phyloP scores from a whole-genome alignment of 306 rosid genomes.

The Trifolium fragiferum region DNA sequence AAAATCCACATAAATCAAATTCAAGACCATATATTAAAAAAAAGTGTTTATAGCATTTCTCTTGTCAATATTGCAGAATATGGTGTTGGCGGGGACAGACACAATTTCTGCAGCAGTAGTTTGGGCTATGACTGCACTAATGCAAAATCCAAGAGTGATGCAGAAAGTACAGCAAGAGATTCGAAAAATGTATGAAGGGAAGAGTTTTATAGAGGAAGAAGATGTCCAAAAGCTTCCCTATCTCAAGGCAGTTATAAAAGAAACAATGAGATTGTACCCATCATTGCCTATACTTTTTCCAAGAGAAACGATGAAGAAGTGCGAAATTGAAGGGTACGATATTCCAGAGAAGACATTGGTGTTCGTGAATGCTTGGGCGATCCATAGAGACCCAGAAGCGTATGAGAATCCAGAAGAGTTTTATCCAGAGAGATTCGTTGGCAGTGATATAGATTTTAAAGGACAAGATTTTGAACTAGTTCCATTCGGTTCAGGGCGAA shows the following conservation, averaged over 20 bases:
- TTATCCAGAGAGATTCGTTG: constrained; percentile 12
- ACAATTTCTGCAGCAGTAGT: not conserved
- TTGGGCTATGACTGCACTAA: constrained; percentile 26
- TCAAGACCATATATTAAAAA: too few relatives aligned
- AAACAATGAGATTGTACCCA: constrained; percentile 11
- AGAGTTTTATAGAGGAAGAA: constrained; percentile 20
- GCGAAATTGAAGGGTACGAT: not conserved
- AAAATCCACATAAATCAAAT: too few relatives aligned
- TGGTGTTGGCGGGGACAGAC: constrained; percentile 17
- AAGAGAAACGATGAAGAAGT: constrained; percentile 26
- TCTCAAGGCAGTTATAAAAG: constrained; percentile 21
- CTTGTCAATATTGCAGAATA: constrained; percentile 1
- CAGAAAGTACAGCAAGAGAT: constrained; percentile 15
- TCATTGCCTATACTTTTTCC: not conserved
- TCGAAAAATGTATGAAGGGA: not conserved
- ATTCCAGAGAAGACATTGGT: constrained; percentile 7
- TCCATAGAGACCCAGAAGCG: constrained; percentile 6
- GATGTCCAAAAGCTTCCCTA: constrained; percentile 26
- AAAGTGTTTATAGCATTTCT: too few relatives aligned
- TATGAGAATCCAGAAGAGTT: constrained; percentile 27
- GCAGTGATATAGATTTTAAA: not conserved
- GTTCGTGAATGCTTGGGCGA: constrained; percentile 14
- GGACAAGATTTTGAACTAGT: constrained; percentile 14
- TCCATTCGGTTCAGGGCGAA: constrained; percentile 22
- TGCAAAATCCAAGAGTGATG: constrained; percentile 21